phyloP scores from a whole-genome alignment of 805 yeast species.

The Crinitomyces ghanaensis region DNA sequence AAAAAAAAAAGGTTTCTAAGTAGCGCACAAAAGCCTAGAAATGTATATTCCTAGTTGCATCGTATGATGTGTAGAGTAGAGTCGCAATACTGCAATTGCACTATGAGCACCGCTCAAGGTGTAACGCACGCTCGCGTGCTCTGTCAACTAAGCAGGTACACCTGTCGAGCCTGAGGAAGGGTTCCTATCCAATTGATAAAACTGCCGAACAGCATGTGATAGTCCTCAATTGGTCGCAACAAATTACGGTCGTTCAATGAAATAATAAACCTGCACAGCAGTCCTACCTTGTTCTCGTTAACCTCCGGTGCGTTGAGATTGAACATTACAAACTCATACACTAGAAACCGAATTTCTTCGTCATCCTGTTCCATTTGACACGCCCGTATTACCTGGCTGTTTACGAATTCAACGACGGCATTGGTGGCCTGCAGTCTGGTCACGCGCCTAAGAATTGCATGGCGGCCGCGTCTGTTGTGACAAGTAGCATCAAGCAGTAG shows the following conservation, averaged over 20 bases:
- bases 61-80: too few species aligned
- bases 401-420: slow-evolving; percentile 10
- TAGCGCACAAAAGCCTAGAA: too few species aligned
- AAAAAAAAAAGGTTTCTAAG: too few species aligned
- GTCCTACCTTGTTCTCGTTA: slow-evolving; percentile 6
- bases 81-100: not conserved
- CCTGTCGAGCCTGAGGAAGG: slow-evolving; percentile 14
- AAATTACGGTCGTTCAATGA: slow-evolving; percentile 9
- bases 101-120: not conserved
- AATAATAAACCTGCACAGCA: slow-evolving; percentile 11
- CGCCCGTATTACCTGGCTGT: slow-evolving; percentile 4
- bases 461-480: too few species aligned
- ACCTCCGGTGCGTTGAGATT: slow-evolving; percentile 6
- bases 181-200: slow-evolving; percentile 15
- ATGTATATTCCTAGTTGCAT: too few species aligned
- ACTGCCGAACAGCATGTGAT: slow-evolving; percentile 11
- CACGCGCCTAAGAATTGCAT: slow-evolving; percentile 6
- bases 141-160: slow-evolving; percentile 10
- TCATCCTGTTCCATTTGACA: slow-evolving; percentile 1
- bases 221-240: slow-evolving; percentile 11
- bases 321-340: slow-evolving; percentile 14
- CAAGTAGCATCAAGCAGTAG: slow-evolving; percentile 4
- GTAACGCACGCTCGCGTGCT: too few species aligned
- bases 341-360: slow-evolving; percentile 11
- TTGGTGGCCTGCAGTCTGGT: slow-evolving; percentile 11